phyloP scores from a whole-genome alignment of 139 green algal genomes.

The Spirogloea muscicola region DNA sequence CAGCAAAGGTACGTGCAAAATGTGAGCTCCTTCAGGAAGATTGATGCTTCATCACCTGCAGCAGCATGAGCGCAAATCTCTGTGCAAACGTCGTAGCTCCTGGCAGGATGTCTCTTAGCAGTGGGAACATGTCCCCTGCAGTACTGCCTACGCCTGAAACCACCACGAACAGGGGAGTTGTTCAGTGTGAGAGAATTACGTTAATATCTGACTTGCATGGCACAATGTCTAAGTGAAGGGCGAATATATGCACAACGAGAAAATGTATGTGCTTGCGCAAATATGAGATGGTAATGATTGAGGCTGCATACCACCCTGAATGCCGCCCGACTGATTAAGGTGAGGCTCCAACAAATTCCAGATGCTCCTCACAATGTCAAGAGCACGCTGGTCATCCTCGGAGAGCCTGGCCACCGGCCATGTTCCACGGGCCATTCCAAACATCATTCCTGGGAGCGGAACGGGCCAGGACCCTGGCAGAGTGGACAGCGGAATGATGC shows the following conservation, averaged over 20 bases:
- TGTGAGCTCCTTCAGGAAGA: too few relatives aligned
- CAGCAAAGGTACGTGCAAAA: too few relatives aligned
- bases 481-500: conserved; percentile 10
- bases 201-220: too few relatives aligned
- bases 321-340: background rate
- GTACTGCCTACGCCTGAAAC: conserved; percentile 11
- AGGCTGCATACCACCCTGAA: too few relatives aligned
- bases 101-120: conserved; percentile 17
- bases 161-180: too few relatives aligned
- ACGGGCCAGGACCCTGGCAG: conserved; percentile 8
- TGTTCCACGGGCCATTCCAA: background rate
- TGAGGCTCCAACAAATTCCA: conserved; percentile 35
- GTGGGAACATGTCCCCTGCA: background rate
- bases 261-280: too few relatives aligned
- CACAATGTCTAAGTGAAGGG: too few relatives aligned
- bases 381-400: conserved; percentile 31
- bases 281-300: too few relatives aligned
- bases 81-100: conserved; percentile 1
- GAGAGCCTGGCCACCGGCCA: conserved; percentile 17
- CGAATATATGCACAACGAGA: too few relatives aligned
- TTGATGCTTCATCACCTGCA: too few relatives aligned
- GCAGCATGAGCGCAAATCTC: conserved; percentile 34
- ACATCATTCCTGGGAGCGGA: background rate
- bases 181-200: too few relatives aligned
- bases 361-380: conserved; percentile 19